Percentiles rank a stretch among this genome's conserved stretches.
phyloP scores from a whole-genome alignment of 2,329 filamentous ascomycete genomes.

The Clarireedia homoeocarpa region DNA sequence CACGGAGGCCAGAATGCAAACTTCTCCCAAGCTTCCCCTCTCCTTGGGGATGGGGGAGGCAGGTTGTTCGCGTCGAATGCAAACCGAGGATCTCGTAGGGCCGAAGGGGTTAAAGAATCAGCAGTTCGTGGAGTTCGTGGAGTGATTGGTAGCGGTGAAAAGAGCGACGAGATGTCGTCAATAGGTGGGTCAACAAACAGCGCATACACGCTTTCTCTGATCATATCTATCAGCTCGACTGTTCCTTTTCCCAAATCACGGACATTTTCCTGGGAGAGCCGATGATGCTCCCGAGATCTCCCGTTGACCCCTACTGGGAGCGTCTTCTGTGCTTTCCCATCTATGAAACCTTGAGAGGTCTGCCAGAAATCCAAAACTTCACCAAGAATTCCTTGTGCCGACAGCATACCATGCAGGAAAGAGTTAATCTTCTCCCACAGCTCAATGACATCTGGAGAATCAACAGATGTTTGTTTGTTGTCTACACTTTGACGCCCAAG shows the following conservation, averaged over 20 bases:
- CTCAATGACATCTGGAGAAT: slow-evolving; percentile 73
- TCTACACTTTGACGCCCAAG: slow-evolving; percentile 60
- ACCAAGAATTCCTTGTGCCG: slow-evolving; percentile 71
- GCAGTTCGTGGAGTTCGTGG: slow-evolving; percentile 59
- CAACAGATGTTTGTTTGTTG: slow-evolving; percentile 56
- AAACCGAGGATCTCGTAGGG: slow-evolving; percentile 64
- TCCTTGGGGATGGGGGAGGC: slow-evolving; percentile 67
- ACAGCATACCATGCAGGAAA: slow-evolving; percentile 68
- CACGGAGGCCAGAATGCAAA: slow-evolving; percentile 94
- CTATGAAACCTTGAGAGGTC: slow-evolving; percentile 80
- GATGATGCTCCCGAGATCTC: slow-evolving; percentile 74
- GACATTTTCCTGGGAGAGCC: slow-evolving; percentile 63
- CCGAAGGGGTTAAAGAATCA: slow-evolving; percentile 40
- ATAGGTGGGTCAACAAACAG: slow-evolving; percentile 86
- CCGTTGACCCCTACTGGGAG: slow-evolving; percentile 76
- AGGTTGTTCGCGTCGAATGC: slow-evolving; percentile 71
- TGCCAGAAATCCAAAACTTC: slow-evolving; percentile 95
- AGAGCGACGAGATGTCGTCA: slow-evolving; percentile 81
- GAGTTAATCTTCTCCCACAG: slow-evolving; percentile 84
- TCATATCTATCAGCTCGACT: slow-evolving; percentile 72
- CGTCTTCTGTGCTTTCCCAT: slow-evolving; percentile 71
- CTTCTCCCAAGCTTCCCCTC: slow-evolving; percentile 84
- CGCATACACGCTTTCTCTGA: slow-evolving; percentile 69
- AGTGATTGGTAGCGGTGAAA: slow-evolving; percentile 69
- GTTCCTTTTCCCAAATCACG: slow-evolving; percentile 67